Base-by-base conservation (phyloP, 2,329 filamentous ascomycete species). In the Onygenales sp. region DNA sequence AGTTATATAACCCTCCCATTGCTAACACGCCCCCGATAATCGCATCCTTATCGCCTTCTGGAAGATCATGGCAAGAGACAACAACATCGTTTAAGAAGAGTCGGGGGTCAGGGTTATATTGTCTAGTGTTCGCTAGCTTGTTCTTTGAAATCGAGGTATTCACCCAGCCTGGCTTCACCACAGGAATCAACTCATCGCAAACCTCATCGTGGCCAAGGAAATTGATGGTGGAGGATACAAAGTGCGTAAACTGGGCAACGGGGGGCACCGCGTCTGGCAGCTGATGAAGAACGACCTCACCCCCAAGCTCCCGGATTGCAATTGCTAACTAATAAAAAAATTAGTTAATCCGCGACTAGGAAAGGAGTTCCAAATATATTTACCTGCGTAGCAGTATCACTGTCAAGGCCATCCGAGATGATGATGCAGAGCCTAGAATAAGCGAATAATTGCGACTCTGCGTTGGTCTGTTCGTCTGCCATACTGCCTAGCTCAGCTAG, bases 1-100 rank as follows among this genome's bases (percentile, higher is more conserved):
- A 80, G 21, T 83, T 85, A 64, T 91, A 88, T 62, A 88, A 81
- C 13, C 93, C 93, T 21, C 93, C 93, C 72, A 96, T 83, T 0
- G 93, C 92, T 63, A 95, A 74, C 2, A 92, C 88, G 1, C 89
- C 92, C 9, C 91, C 93, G 41, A 88, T 83, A 54, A 98, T 96
- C 9, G 90, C 88, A 71, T 97, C 92, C 66, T 90, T 88, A 69
- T 98, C 93, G 38, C 83, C 86, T 38, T 82, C 76, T 0, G 93
- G 93, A 46, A 98, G 82, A 62, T 93, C 87, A 46, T 85, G 89
- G 64, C 88, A 94, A 35, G 85, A 86, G 14, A 96, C 78, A 32
- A 87, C 81, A 43, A 97, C 86, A 60, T 89, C 85, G 50, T 87
- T 87, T 71, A 98, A 88, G 67, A 96, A 93, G 66, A 95, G 83